Evolutionary conservation across 1,284 basidiomycete genomes (phyloP), one percentile per base, ranked within the genome.

Genomic region (Ceratobasidium sp.): DNA sequence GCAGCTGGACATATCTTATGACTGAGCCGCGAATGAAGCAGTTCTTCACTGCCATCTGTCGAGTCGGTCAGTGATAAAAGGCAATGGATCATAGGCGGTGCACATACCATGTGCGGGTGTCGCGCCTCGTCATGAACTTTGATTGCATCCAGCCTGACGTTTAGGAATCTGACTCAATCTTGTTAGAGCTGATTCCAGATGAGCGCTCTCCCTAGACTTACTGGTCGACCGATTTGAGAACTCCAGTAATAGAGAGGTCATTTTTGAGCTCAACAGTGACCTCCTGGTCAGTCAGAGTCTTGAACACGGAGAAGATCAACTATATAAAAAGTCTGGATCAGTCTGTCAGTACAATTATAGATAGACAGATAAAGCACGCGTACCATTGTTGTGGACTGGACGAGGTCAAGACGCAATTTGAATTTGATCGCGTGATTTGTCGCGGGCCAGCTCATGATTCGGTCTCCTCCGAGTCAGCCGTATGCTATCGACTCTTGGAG

Each of bases 251-350:
- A 21, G 93, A 96, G 69, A 99, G 89, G 82, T 99, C 97, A 83
- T 99, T 99, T 85, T 99, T 99, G 79, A 99, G 90, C 82, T 99
- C 97, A 77, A 99, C 96, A 18, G 95, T 97, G 78, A 98, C 95
- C 77, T 91, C 89, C 80, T 98, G 96, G 82, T 97, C 96, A 2
- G 97, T 98, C 62, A 99, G 89, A 16, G 97, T 99, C 84, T 99
- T 99, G 91, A 99, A 99, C 53, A 98, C 96, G 59, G 94, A 96
- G 83, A 97, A 97, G 78, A 97, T 97, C 77, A 97, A 89, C 95
- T 96, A 79, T 30, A 34, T 50, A 57, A 6, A 53, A 3, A 45
- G 26, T 57, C 65, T 69, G 39, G 28, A 69, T 69, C 26, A 69
- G 65, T 69, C 21, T 43, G 65, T 69, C 65, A 69, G 65, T 69